Conservation (phyloP, 371 early-diverging fungal species). For the Rhizopus delemar region DNA sequence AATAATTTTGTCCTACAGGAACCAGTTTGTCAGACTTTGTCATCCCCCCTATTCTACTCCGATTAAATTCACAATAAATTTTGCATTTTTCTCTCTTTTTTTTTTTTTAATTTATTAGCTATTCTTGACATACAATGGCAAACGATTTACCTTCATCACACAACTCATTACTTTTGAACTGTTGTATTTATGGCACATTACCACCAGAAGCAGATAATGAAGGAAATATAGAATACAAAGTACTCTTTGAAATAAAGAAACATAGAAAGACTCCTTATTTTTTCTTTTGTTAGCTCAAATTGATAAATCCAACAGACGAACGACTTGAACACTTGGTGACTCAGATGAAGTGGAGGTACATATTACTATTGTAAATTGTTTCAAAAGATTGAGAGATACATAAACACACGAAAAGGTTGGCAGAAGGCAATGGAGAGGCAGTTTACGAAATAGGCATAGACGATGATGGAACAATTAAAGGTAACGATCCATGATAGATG, state of each 20-base stretch:
- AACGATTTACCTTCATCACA: constrained; percentile 3
- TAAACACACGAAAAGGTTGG: constrained; percentile 46
- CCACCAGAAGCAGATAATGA: constrained; percentile 84
- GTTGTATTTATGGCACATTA: constrained; percentile 35
- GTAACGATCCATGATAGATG: constrained; percentile 31
- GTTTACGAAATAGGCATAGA: constrained; percentile 89
- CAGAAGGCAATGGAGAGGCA: constrained; percentile 88
- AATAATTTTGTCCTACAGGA: no score
- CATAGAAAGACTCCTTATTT: constrained; percentile 1
- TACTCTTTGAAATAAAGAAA: constrained; percentile 13
- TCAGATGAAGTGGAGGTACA: constrained; percentile 86
- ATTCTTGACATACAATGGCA: constrained; percentile 15
- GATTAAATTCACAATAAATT: neutral
- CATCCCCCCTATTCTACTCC: neutral
- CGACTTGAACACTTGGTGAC: constrained; percentile 86
- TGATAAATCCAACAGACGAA: constrained; percentile 70
- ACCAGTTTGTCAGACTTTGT: neutral
- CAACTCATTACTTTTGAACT: constrained; percentile 19
- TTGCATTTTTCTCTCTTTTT: neutral
- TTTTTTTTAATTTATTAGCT: neutral
- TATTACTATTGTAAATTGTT: neutral
- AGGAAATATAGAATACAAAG: constrained; percentile 91
- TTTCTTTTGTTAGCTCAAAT: constrained; percentile 59
- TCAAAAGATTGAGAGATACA: constrained; percentile 2
- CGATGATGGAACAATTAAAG: constrained; percentile 86